These are phyloP conservation scores for Obelidium mucronatum DNA, from an alignment of 192 early-diverging fungal species.

Conservation along the genomic window DNA sequence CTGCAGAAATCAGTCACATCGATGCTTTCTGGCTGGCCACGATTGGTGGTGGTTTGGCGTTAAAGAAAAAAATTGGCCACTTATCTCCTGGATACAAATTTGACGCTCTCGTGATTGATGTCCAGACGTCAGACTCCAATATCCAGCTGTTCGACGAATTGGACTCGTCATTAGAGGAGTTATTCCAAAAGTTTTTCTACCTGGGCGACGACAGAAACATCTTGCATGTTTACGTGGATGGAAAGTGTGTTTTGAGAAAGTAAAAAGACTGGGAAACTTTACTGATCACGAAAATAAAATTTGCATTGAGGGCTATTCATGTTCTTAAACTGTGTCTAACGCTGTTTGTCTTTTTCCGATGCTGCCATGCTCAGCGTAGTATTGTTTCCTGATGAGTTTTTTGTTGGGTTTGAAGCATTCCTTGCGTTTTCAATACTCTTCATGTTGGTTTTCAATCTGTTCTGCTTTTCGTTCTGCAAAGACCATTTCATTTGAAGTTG, in stretches of 20 bases:
- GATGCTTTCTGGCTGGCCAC: conserved; percentile 91
- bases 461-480: background rate
- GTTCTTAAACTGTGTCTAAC: too few relatives aligned
- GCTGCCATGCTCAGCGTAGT: too few relatives aligned
- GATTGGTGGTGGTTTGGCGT: conserved; percentile 85
- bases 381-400: too few relatives aligned
- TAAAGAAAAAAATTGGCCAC: conserved; percentile 78
- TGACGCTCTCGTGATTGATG: conserved; percentile 86
- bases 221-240: conserved; percentile 79
- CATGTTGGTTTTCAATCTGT: background rate
- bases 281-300: too few relatives aligned
- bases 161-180: background rate
- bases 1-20: conserved; percentile 43
- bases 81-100: conserved; percentile 85
- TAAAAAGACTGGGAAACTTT: background rate
- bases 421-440: background rate
- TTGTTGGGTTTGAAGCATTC: too few relatives aligned
- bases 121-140: background rate
- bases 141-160: background rate
- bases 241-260: conserved; percentile 41
- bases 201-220: conserved; percentile 89
- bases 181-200: conserved; percentile 71
- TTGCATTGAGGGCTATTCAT: too few relatives aligned
- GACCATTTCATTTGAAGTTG: background rate
- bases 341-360: too few relatives aligned